These are phyloP conservation scores for Rhodosporidiobolus odoratus DNA, from an alignment of 768 basidiomycete species.

Conservation along the genomic window DNA sequence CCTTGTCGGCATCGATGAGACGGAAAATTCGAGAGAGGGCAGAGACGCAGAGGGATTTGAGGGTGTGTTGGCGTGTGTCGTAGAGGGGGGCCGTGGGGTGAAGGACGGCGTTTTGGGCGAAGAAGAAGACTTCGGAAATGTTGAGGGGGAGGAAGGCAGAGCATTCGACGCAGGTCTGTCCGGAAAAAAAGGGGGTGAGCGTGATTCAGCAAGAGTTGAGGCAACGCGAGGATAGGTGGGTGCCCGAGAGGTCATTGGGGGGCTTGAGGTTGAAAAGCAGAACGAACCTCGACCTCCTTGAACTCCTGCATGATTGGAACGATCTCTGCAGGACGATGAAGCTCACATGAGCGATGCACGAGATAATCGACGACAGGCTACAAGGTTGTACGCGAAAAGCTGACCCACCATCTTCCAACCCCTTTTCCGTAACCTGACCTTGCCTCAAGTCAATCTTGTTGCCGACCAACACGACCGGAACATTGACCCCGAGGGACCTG, in stretches of 20 bases:
- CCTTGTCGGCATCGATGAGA: conserved; percentile 89
- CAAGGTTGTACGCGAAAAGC: too few species aligned
- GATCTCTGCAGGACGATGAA: conserved; percentile 53
- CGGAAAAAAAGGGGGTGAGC: background rate
- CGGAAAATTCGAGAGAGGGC: conserved; percentile 93
- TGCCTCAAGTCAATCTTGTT: conserved; percentile 97
- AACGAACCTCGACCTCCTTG: conserved; percentile 54
- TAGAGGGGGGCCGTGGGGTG: conserved; percentile 96
- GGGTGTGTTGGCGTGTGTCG: conserved; percentile 88
- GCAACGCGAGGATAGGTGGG: background rate
- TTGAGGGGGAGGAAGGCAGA: conserved; percentile 38
- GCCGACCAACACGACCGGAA: conserved; percentile 92
- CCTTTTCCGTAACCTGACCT: conserved; percentile 88
- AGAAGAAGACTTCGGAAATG: conserved; percentile 95
- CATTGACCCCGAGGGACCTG: conserved; percentile 90
- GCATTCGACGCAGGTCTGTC: conserved; percentile 90
- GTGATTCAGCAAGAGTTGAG: too few species aligned
- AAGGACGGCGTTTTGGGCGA: conserved; percentile 94
- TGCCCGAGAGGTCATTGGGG: too few species aligned
- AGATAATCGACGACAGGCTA: too few species aligned
- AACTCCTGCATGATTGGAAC: conserved; percentile 97
- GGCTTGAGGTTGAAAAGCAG: background rate
- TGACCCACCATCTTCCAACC: conserved; percentile 64
- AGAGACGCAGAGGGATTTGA: conserved; percentile 84
- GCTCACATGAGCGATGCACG: too few species aligned